Conservation (phyloP, 1,284 basidiomycete species). For the Blastosporella zonata region DNA sequence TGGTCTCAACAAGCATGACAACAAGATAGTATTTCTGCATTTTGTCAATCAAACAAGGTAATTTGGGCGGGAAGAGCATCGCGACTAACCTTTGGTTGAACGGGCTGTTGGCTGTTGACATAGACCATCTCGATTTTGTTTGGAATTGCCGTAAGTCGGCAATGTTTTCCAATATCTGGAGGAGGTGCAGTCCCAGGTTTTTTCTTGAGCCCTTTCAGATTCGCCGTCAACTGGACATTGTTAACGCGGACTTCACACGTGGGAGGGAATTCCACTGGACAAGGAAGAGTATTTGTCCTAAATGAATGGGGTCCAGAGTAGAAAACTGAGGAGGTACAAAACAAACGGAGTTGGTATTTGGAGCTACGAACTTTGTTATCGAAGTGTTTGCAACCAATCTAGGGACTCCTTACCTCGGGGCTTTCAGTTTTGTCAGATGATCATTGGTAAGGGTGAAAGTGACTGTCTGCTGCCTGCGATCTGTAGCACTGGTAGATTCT, state of each 20-base stretch:
- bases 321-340: conserved; percentile 90
- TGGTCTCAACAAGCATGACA: conserved; percentile 79
- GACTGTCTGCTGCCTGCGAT: conserved; percentile 64
- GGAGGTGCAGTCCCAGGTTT: conserved; percentile 96
- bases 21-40: conserved; percentile 81
- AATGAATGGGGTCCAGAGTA: conserved; percentile 56
- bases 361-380: conserved; percentile 39
- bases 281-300: conserved; percentile 47
- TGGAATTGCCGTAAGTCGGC: conserved; percentile 45
- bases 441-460: conserved; percentile 63
- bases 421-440: conserved; percentile 58
- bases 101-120: conserved; percentile 82
- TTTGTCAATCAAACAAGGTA: background rate
- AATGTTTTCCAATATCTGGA: conserved; percentile 71
- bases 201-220: conserved; percentile 91
- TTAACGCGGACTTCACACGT: conserved; percentile 92
- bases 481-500: conserved; percentile 76
- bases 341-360: conserved; percentile 81
- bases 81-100: conserved; percentile 58
- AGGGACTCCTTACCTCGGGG: conserved; percentile 41
- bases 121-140: conserved; percentile 87
- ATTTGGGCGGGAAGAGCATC: background rate
- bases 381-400: conserved; percentile 13
- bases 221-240: conserved; percentile 64
- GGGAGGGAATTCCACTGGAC: conserved; percentile 87